Evolutionary conservation across 257 asterid species (phyloP), one percentile per base, ranked within the genome.

Genomic region (Coffea eugenioides): DNA sequence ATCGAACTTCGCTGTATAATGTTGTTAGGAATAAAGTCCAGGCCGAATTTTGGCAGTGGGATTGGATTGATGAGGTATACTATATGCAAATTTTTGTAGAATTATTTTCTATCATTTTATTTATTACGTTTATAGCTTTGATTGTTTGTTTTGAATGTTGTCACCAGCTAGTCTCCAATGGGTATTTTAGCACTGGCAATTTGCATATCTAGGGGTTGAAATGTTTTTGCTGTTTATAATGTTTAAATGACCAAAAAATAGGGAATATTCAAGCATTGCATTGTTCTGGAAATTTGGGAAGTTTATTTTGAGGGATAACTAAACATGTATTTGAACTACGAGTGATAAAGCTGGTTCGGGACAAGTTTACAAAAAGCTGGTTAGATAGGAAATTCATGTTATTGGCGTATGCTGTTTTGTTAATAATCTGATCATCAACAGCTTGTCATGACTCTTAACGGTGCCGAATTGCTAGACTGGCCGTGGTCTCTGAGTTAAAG

Each of bases 11-110:
- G 83, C 64, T 89, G n/a, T 87, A 87, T 77, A 89, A 89, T 75
- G 90, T 89, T 73, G 84, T 86, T 39, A 86, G 93, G 86, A 89
- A 89, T 54, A 86, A 85, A 78, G 75, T 89, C 73, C 90, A 89
- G 84, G 74, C 87, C 2, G 88, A 84, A 80, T 89, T 89, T 66
- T 85, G 90, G 5, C 86, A 90, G 93, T 89, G 93, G 93, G 93
- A 89, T 80, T 89, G 91, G 91, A 84, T 89, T 82, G 91, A 87
- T 81, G 88, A 89, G 93, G 93, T 89, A 85, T 43, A 23, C 15
- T 51, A 2, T 45, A 10, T 77, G 41, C 27, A 15, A 65, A 61
- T 61, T 14, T 18, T 75, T 13, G 31, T 49, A 2, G 13, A 49
- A 39, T 2, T 39, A 2, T 39, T 39, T 4, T 39, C 2, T 39